Percentiles rank a stretch among this genome's conserved stretches.
Evolutionary conservation across 2,329 filamentous ascomycete genomes (phyloP).

Genomic region (Plectosphaerella cucumerina): DNA sequence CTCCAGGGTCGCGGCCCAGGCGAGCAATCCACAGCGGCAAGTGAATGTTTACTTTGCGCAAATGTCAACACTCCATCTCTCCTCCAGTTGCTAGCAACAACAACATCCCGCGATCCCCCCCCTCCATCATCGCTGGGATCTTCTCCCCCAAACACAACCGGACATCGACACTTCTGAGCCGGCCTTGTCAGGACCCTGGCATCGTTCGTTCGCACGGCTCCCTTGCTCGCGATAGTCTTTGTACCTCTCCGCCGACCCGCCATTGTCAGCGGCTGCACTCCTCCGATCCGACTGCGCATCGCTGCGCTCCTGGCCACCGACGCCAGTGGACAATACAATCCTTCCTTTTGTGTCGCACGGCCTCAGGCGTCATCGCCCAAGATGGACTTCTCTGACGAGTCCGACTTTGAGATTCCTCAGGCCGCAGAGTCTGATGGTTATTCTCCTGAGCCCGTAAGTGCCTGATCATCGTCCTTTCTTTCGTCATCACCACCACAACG

Average conservation of each 20-base stretch:
- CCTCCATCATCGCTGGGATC: conserved; percentile 1
- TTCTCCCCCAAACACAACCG: conserved; percentile 8
- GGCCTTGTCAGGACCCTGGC: background rate
- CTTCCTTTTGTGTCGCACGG: conserved; percentile 1
- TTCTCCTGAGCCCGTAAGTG: conserved; percentile 32
- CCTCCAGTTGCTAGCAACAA: conserved; percentile 13
- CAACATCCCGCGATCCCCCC: conserved; percentile 7
- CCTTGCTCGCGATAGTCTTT: conserved; percentile 8
- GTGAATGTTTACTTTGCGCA: conserved; percentile 6
- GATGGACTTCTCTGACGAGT: conserved; percentile 58
- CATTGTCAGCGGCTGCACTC: background rate
- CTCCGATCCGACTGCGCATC: too few species aligned
- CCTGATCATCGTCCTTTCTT: conserved; percentile 1
- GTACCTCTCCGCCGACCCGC: conserved; percentile 5
- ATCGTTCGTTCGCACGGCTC: background rate
- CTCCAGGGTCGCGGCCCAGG: background rate
- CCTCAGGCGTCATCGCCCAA: conserved; percentile 16
- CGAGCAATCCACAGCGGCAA: background rate
- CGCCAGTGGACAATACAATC: background rate
- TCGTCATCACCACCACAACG: background rate
- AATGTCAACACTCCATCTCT: conserved; percentile 12
- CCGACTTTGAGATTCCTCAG: conserved; percentile 26
- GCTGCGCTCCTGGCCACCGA: too few species aligned
- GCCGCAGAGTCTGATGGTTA: conserved; percentile 31
- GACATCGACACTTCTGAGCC: conserved; percentile 1